phyloP scores from a whole-genome alignment of 805 yeast genomes.

The Ogataea corticis region DNA sequence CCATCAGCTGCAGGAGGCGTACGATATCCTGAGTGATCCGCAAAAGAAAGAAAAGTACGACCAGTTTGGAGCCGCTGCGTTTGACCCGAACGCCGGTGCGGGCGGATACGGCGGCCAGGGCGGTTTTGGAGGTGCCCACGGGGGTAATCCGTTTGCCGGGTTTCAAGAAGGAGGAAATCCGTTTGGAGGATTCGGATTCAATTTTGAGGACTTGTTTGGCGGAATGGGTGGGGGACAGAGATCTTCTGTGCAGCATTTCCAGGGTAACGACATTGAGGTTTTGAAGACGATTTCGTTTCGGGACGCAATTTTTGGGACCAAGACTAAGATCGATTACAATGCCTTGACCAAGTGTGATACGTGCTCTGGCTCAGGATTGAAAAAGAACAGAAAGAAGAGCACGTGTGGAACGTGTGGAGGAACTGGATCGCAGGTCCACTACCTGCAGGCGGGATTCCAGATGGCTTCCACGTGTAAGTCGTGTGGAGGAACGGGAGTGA shows the following conservation, averaged over 20 bases:
- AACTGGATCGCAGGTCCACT: slow-evolving; percentile 85
- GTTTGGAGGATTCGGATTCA: slow-evolving; percentile 34
- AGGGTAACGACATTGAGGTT: slow-evolving; percentile 87
- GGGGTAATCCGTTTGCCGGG: slow-evolving; percentile 49
- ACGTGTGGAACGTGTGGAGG: slow-evolving; percentile 92
- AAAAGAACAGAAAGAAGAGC: slow-evolving; percentile 66
- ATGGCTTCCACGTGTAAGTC: slow-evolving; percentile 90
- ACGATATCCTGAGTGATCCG: slow-evolving; percentile 85
- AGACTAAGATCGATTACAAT: slow-evolving; percentile 64
- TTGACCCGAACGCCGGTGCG: slow-evolving; percentile 59
- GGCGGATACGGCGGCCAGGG: slow-evolving; percentile 46
- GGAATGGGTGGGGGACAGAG: slow-evolving; percentile 44
- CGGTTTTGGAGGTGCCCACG: slow-evolving; percentile 50
- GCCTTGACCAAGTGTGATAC: slow-evolving; percentile 75
- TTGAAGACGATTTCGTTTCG: slow-evolving; percentile 73
- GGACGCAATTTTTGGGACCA: slow-evolving; percentile 82
- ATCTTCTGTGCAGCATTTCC: slow-evolving; percentile 66
- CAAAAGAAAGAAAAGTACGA: slow-evolving; percentile 86
- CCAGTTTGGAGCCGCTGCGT: slow-evolving; percentile 87
- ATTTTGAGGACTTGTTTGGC: slow-evolving; percentile 65
- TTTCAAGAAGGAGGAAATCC: slow-evolving; percentile 34
- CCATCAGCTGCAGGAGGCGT: slow-evolving; percentile 92
- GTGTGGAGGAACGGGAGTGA: slow-evolving; percentile 89
- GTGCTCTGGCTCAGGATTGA: slow-evolving; percentile 86
- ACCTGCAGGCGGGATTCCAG: slow-evolving; percentile 89